Evolutionary conservation across 2,329 filamentous ascomycete genomes (phyloP), one percentile per base, ranked within the genome.

Genomic region (Dryadomyces quercivorus): DNA sequence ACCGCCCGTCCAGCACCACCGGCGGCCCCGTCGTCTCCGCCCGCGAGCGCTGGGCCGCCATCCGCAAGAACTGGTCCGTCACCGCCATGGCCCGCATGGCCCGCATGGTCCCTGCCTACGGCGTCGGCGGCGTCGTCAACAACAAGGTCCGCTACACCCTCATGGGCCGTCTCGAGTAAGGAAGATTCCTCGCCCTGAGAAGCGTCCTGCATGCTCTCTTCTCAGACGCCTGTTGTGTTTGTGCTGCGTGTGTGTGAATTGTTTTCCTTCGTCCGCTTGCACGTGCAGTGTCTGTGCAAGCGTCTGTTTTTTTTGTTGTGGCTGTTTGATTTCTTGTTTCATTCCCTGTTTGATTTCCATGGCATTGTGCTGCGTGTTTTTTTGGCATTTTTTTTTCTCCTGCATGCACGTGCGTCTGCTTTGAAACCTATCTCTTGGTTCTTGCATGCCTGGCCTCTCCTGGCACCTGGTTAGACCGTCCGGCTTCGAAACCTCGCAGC

Each of bases 81-180:
- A 92, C 86, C 66, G 81, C 81, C 34, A 69, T 80, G 55, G 90
- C 91, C 26, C 73, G 90, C 53, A 85, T 95, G 69, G 86, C 86
- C 57, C 78, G 91, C 63, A 95, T 95, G 61, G 77, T 95, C 2
- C 90, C 90, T 18, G 90, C 90, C 0, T 95, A 92, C 72, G 91
- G 90, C 2, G 76, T 95, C 13, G 91, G 90, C 1, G 90, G 90
- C 0, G 88, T 95, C 12, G 85, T 93, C 12, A 95, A 95, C 69
- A 77, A 76, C 56, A 83, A 86, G 63, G 74, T 92, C 47, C 76
- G 90, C 61, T 74, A 71, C 63, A 72, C 66, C 53, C 65, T 92
- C 61, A 90, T 95, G 84, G 72, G 71, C 61, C 75, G 67, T 61
- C 64, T 88, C 56, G 76, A 59, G 21, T 71, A 59, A 51, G 10